Evolutionary conservation across 2,329 filamentous ascomycete genomes (phyloP).

Genomic region (Colletotrichum lupini): DNA sequence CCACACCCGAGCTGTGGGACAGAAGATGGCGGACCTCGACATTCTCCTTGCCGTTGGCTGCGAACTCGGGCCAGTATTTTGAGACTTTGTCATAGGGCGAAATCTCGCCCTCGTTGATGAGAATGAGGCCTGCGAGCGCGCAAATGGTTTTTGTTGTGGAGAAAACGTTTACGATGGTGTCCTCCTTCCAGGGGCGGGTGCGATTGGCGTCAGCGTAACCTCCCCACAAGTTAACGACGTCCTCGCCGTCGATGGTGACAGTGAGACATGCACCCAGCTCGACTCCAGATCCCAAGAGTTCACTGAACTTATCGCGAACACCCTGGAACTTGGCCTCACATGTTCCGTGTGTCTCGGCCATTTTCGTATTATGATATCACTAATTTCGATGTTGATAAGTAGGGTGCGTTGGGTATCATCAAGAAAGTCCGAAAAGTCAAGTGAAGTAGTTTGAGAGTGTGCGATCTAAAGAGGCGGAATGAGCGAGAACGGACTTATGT

Average conservation of each 20-base stretch:
- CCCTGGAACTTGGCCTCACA: constrained; percentile 49
- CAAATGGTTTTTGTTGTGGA: constrained; percentile 53
- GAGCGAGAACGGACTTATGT: background rate
- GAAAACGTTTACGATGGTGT: constrained; percentile 54
- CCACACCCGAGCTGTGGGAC: constrained; percentile 51
- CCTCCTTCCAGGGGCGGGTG: constrained; percentile 48
- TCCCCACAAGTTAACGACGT: constrained; percentile 57
- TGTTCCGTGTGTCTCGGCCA: constrained; percentile 46
- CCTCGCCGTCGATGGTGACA: constrained; percentile 52
- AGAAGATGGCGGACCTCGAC: constrained; percentile 53
- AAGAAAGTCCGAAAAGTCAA: background rate
- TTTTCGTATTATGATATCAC: background rate
- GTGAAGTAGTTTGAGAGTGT: background rate
- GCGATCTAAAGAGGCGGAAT: background rate
- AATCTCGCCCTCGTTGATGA: constrained; percentile 52
- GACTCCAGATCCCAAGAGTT: constrained; percentile 47
- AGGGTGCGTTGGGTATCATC: background rate
- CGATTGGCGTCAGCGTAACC: constrained; percentile 47
- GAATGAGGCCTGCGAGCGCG: constrained; percentile 49
- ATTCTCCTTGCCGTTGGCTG: constrained; percentile 51
- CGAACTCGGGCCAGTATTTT: constrained; percentile 60
- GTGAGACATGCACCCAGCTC: constrained; percentile 58
- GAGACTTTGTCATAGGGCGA: constrained; percentile 49
- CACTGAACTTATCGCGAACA: constrained; percentile 47
- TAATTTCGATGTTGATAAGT: background rate